A percentile compares a stretch with the other conserved stretches of the same genome.
Evolutionary conservation across 805 yeast genomes (phyloP).

Genomic region (Hanseniaspora lindneri): DNA sequence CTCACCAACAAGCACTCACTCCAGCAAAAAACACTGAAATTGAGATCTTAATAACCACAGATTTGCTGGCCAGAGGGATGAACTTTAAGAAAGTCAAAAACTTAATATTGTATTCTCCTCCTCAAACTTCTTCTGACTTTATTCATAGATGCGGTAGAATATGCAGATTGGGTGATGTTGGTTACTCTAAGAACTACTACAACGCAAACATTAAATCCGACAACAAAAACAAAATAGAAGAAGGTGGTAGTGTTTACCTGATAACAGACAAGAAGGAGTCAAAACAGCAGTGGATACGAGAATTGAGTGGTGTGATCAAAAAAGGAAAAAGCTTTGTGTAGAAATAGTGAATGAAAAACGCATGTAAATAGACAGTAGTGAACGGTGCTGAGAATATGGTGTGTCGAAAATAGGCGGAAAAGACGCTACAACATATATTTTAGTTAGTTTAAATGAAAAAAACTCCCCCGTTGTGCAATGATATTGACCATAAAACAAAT

Average conservation of each 20-base stretch:
- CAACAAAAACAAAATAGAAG: slow-evolving; percentile 41
- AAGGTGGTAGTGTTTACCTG: slow-evolving; percentile 75
- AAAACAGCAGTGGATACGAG: slow-evolving; percentile 70
- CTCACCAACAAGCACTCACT: neutral
- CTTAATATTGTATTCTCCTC: slow-evolving; percentile 74
- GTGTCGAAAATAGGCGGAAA: too few species aligned
- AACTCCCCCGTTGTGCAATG: too few species aligned
- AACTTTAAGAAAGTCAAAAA: slow-evolving; percentile 74
- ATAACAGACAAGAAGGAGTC: slow-evolving; percentile 45
- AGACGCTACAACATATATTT: too few species aligned
- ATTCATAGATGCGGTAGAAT: slow-evolving; percentile 91
- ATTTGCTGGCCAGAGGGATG: slow-evolving; percentile 78
- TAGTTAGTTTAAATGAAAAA: too few species aligned
- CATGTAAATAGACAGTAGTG: neutral
- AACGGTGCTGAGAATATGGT: too few species aligned
- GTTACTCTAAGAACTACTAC: slow-evolving; percentile 1
- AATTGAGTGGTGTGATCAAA: slow-evolving; percentile 58
- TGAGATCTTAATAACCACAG: slow-evolving; percentile 76
- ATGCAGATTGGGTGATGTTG: slow-evolving; percentile 39
- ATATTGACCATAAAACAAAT: too few species aligned
- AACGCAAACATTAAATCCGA: neutral
- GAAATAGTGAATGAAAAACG: slow-evolving; percentile 3
- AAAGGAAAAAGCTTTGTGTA: slow-evolving; percentile 33
- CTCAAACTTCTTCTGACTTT: slow-evolving; percentile 70
- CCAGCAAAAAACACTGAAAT: slow-evolving; percentile 28